Base-by-base conservation (phyloP, 345 rosid species). In the Acer campestre region DNA sequence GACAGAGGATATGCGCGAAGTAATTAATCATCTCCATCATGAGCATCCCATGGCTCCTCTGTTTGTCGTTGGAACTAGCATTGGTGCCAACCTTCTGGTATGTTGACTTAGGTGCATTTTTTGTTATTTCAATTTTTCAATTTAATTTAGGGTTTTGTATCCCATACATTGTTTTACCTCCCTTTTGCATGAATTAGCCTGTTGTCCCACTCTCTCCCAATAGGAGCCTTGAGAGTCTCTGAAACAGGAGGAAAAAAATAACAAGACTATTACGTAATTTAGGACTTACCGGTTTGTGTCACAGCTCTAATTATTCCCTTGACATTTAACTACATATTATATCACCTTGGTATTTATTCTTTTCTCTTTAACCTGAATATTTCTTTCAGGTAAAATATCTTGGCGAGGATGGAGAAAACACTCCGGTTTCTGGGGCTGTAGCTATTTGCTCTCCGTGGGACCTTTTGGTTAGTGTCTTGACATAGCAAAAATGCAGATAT, bases 401-500 rank as follows among this genome's bases (percentile, higher is more conserved):
- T 71, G 98, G 98, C 8, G 98, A 93, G 85, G 92, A 92, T 59
- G 91, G 91, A 59, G 90, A 86, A 78, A 85, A 78, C 70, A 88
- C 90, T 81, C 93, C 95, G 27, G 17, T 92, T 76, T 90, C 92
- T 51, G 98, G 97, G 29, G 98, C 95, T 72, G 94, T 80, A 16
- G 94, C 97, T 78, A 82, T 95, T 80, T 89, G 97, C 86, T 86
- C 88, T 78, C 98, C 98, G 14, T 93, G 98, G 97, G 98, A 93
- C 85, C 95, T 95, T 77, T 82, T 95, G 98, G 98, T 95, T 82
- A 86, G 94, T 82, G 17, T 79, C 75, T 67, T 63, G 27, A 44
- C 61, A 4, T 62, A 40, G 17, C 23, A 67, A 7, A 22, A 29
- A 55, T 38, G 49, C 12, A 42, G 2, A 8, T 48, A 3, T 6